Base-by-base conservation (phyloP, 345 rosid species). In the Eucalyptus albens region DNA sequence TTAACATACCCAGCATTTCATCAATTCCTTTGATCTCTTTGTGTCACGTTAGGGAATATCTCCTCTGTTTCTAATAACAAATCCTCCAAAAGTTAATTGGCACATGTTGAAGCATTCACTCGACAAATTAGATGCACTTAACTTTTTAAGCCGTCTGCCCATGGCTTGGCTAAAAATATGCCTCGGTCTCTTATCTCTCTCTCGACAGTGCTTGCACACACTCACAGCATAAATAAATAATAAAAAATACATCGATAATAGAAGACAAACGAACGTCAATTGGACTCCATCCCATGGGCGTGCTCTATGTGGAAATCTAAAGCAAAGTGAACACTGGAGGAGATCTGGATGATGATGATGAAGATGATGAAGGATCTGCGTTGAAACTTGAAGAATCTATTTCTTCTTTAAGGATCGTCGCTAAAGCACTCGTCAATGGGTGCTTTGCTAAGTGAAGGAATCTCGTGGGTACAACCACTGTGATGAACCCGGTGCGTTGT, bases 331-430 rank as follows among this genome's bases (percentile, higher is more conserved):
- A 82, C 33, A 26, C 83, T 82, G 87, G 67, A 14, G 47, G 42
- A 56, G 86, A 22, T 65, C 40, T n/a, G 77, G 77, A 15, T 65
- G 77, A 65, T 50, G 67, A 51, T 19, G 88, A n/a, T 14, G 42
- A 69, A 69, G 81, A 31, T 69, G 81, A 12, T 47, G 56, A 5
- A 82, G 14, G 56, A 53, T 89, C 50, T 72, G 13, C 45, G 22
- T 91, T 56, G 62, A 24, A 56, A 56, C 62, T 86, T 21, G 87
- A 50, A 80, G 85, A 72, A 33, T 92, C 93, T n/a, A 91, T 91
- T 40, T 94, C 96, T 90, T 94, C 96, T 86, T 93, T 94, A 6
- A 65, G 80, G 59, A 95, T 93, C 62, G 95, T 94, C 13, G 93
- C 91, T 90, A 94, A 55, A 90, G 92, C 91, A 77, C 87, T 93